Evolutionary conservation across 2,329 filamentous ascomycete species (phyloP).

Genomic region (Shiraia sp.): DNA sequence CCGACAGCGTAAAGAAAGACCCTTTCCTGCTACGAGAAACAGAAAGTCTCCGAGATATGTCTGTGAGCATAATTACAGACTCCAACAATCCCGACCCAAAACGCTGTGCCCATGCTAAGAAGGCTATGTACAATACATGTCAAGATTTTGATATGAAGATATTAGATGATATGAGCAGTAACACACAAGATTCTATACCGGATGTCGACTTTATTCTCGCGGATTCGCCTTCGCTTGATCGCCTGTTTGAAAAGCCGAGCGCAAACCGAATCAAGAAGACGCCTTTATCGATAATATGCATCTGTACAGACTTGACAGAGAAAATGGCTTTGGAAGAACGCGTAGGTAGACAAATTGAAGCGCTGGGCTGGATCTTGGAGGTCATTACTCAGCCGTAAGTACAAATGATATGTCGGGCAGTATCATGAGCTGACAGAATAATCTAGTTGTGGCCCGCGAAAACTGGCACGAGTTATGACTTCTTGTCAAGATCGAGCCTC

Average conservation of each 20-base stretch:
- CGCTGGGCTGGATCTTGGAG: constrained; percentile 31
- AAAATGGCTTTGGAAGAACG: constrained; percentile 27
- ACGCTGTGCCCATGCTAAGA: constrained; percentile 28
- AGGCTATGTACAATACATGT: constrained; percentile 30
- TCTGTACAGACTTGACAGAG: constrained; percentile 34
- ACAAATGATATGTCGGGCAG: not conserved
- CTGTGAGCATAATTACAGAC: constrained; percentile 27
- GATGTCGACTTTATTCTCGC: constrained; percentile 31
- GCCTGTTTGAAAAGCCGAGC: constrained; percentile 19
- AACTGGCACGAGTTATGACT: constrained; percentile 27
- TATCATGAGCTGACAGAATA: not conserved
- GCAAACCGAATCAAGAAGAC: constrained; percentile 15
- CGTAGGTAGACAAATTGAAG: constrained; percentile 24
- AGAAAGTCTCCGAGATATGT: constrained; percentile 18
- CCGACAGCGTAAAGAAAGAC: constrained; percentile 13
- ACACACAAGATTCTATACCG: constrained; percentile 12
- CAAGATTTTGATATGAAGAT: constrained; percentile 29
- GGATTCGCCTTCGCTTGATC: constrained; percentile 28
- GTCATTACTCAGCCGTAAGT: constrained; percentile 34
- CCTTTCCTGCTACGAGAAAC: constrained; percentile 17
- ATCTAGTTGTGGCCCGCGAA: constrained; percentile 30
- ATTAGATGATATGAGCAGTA: constrained; percentile 6
- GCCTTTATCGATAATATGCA: constrained; percentile 29
- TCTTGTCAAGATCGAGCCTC: constrained; percentile 25
- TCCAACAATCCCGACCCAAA: constrained; percentile 22